Base-by-base conservation (phyloP, 768 basidiomycete genomes). In the Mrakia gelida region DNA sequence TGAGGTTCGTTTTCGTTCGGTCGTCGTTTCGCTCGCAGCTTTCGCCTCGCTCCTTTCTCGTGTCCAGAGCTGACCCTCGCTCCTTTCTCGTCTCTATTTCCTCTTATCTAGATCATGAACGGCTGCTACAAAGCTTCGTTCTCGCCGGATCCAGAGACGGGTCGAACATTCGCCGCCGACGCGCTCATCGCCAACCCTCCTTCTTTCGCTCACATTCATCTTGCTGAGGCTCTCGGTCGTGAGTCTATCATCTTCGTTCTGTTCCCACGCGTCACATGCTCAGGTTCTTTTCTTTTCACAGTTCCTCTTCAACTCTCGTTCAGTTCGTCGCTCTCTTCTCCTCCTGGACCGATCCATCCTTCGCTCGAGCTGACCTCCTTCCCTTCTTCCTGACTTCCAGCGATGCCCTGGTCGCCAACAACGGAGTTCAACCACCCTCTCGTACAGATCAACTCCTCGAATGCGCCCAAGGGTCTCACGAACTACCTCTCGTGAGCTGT, bases 161-260 rank as follows among this genome's bases (percentile, higher is more conserved):
- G 87, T 0, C 82, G 82, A 28, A 79, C 87, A 3, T 90, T 90
- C 79, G 88, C 86, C 1, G 89, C 88, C 1, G 89, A 91, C 80
- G 89, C 89, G 0, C 89, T 91, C 65, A 90, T 91, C 68, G 88
- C 88, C 45, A 91, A 91, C 81, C 90, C 90, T 26, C 90, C 90
- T 0, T 86, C 88, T 7, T 91, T 91, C 79, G 90, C 88, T 0
- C 89, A 90, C 83, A 83, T 90, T 6, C 90, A 90, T 78, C 88
- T 89, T 72, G 90, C 90, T 2, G 89, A 91, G 81, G 89, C 89
- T 11, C 82, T 90, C 6, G 89, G 89, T 1, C 85, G 75, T 76
- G 32, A 67, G 75, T 70, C 90, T 34, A 89, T 89, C 3, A 59
- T 82, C 90, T 80, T 88, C 15, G 49, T 87, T 71, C 90, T 90